Base-by-base conservation (phyloP, 768 basidiomycete species). In the Ephemerocybe angulata region DNA sequence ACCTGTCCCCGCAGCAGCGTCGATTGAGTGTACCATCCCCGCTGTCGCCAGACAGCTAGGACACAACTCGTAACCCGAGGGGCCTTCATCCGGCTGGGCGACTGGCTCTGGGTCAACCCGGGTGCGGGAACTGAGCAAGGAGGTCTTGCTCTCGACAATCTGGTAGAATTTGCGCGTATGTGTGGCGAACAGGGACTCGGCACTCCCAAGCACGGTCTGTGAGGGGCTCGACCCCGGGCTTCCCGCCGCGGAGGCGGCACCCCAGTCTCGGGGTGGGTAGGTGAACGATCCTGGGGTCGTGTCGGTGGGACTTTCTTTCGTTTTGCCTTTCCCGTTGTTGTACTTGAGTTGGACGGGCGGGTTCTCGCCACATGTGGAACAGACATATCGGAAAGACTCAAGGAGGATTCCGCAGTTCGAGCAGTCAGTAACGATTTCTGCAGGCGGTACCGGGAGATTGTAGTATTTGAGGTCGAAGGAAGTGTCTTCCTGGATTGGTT, bases 311-410 rank as follows among this genome's bases (percentile, higher is more conserved):
- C 83, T 87, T 29, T 81, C 82, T 58, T 84, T 83, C 56, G 47
- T 57, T 52, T 55, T 57, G 48, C 67, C 50, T 4, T 67, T 63
- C 5, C n/a, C n/a, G n/a, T n/a, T n/a, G n/a, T n/a, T n/a, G n/a
- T n/a, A n/a, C n/a, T n/a, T n/a, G n/a, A n/a, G n/a, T n/a, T n/a
- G n/a, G n/a, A n/a, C n/a, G n/a, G 87, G 81, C 44, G 77, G 70
- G 66, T 86, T 90, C 69, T 90, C 88, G 8, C 92, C 93, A 62
- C 94, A 96, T 22, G 85, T 87, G 3, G 86, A 79, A 64, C 95
- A 98, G 13, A 95, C 86, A 67, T 98, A 97, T 43, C 91, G 85
- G 66, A 96, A 84, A n/a, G 83, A 79, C 50, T 92, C 87, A 19
- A 98, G 73, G 5, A 84, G 63, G 0, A 77, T 68, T 13, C 87